Percentiles rank a stretch among this genome's conserved stretches.
These are phyloP conservation scores for Saccharomycopsis sp. DNA, from an alignment of 805 yeast genomes.

Conservation along the genomic window DNA sequence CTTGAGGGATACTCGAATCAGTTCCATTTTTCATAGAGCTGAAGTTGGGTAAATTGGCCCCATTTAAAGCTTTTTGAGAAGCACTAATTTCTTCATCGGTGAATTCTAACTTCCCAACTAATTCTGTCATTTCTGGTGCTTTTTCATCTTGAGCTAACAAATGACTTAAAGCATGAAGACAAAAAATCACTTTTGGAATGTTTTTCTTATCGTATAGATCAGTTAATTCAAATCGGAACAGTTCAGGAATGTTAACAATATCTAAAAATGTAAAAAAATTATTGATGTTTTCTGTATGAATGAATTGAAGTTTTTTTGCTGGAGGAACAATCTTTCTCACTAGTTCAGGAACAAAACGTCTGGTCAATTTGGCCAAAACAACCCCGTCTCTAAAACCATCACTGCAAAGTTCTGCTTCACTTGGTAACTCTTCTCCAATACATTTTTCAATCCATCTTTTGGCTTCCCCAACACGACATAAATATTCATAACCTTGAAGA, in stretches of 20 bases:
- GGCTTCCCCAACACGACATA: constrained; percentile 75
- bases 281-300: constrained; percentile 89
- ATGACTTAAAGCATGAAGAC: constrained; percentile 80
- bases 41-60: constrained; percentile 71
- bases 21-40: constrained; percentile 30
- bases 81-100: constrained; percentile 55
- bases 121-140: constrained; percentile 50
- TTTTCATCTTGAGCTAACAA: constrained; percentile 49
- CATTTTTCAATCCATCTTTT: constrained; percentile 68
- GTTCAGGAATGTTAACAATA: constrained; percentile 67
- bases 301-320: constrained; percentile 63
- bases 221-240: constrained; percentile 83
- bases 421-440: constrained; percentile 44
- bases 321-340: constrained; percentile 44
- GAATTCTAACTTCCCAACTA: constrained; percentile 55
- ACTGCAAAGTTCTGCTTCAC: constrained; percentile 46
- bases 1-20: not conserved
- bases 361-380: constrained; percentile 67
- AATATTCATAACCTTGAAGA: constrained; percentile 54
- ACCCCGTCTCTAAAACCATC: constrained; percentile 78
- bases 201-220: constrained; percentile 89
- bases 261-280: constrained; percentile 64
- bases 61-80: constrained; percentile 57
- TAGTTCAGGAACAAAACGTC: constrained; percentile 56
- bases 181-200: constrained; percentile 87